Evolutionary conservation across 257 asterid genomes (phyloP).

Genomic region (Hygrophila difformis): DNA sequence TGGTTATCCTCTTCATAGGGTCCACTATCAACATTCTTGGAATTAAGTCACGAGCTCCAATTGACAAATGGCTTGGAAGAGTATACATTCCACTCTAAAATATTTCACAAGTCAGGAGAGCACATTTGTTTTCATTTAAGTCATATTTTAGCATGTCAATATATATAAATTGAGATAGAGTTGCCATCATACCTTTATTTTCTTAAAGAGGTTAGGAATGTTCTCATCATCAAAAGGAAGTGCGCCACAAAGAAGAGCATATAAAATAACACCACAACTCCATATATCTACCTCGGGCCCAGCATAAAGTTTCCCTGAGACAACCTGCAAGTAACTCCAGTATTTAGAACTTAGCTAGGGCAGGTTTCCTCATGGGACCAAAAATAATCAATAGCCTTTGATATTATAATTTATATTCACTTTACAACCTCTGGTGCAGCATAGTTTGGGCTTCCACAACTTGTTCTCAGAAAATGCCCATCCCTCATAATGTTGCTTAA

Average conservation of each 20-base stretch:
- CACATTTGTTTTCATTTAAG: constrained; percentile 12
- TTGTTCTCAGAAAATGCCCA: constrained; percentile 90
- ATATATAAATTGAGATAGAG: constrained; percentile 7
- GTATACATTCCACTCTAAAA: constrained; percentile 78
- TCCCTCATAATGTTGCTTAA: constrained; percentile 92
- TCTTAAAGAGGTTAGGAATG: constrained; percentile 89
- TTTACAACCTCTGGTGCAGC: constrained; percentile 93
- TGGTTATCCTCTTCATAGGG: constrained; percentile 81
- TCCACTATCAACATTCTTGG: constrained; percentile 85
- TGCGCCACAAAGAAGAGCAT: constrained; percentile 94
- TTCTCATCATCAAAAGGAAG: constrained; percentile 98
- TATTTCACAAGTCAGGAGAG: constrained; percentile 7
- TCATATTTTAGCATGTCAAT: not conserved
- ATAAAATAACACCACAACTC: constrained; percentile 95
- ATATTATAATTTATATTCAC: constrained; percentile 5
- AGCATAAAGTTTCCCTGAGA: constrained; percentile 91
- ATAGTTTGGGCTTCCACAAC: constrained; percentile 97
- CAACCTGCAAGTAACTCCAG: constrained; percentile 58
- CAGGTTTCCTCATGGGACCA: not conserved
- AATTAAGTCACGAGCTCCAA: constrained; percentile 82
- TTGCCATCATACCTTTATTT: constrained; percentile 65
- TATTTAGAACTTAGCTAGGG: constrained; percentile 8
- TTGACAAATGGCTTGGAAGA: constrained; percentile 88
- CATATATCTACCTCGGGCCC: constrained; percentile 97
- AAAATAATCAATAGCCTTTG: constrained; percentile 1